Evolutionary conservation across 2,329 filamentous ascomycete species (phyloP).

Genomic region (Apiospora phragmitis): DNA sequence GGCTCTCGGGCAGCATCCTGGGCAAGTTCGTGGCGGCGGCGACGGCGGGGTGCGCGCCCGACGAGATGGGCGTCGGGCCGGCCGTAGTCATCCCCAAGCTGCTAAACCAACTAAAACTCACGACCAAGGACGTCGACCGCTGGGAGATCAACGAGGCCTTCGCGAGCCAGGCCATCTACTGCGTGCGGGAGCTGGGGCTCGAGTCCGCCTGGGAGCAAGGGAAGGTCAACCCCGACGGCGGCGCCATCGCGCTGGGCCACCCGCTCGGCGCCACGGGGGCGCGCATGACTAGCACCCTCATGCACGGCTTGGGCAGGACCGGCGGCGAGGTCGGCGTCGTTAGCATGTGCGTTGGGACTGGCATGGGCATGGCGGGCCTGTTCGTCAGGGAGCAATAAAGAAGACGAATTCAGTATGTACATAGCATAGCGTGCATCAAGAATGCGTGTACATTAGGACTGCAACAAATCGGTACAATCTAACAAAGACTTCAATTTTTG

Average conservation of each 20-base stretch:
- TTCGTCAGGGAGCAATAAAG: conserved; percentile 60
- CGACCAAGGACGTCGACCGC: conserved; percentile 69
- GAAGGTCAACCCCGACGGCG: conserved; percentile 87
- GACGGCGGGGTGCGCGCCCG: conserved; percentile 76
- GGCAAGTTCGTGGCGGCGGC: conserved; percentile 80
- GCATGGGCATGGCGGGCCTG: conserved; percentile 74
- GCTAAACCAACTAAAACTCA: conserved; percentile 67
- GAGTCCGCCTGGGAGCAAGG: conserved; percentile 61
- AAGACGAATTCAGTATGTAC: neutral
- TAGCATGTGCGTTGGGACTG: conserved; percentile 86
- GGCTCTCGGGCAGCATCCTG: conserved; percentile 68
- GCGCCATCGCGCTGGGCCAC: conserved; percentile 92
- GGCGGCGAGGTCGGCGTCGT: conserved; percentile 80
- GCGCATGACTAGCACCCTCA: conserved; percentile 72
- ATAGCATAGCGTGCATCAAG: neutral
- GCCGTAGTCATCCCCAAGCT: conserved; percentile 84
- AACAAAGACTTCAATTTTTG: neutral
- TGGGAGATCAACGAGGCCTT: conserved; percentile 95
- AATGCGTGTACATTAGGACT: neutral
- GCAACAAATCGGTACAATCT: neutral
- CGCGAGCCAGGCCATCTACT: conserved; percentile 68
- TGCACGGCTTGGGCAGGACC: conserved; percentile 66
- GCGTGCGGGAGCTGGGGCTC: conserved; percentile 68
- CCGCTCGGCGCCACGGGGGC: conserved; percentile 87
- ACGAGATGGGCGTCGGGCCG: conserved; percentile 93